A percentile compares a stretch with the other conserved stretches of the same genome.
These are phyloP conservation scores for Leccinum broughii DNA, from an alignment of 768 basidiomycete species.

Conservation along the genomic window DNA sequence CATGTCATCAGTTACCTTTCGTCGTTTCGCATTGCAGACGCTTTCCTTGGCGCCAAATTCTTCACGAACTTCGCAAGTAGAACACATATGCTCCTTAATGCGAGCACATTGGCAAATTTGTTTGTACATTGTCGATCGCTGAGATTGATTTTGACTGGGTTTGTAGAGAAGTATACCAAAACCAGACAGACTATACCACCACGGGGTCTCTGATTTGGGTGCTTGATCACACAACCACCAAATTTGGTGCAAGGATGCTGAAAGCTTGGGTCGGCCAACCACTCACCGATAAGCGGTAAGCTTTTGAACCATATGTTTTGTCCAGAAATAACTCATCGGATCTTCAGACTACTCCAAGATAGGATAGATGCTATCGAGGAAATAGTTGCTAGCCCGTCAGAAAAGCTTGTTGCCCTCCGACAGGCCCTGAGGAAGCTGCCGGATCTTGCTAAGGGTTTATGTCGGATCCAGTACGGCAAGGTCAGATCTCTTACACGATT, in stretches of 20 bases:
- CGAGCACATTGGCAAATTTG: conserved; percentile 85
- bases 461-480: conserved; percentile 89
- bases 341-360: conserved; percentile 64
- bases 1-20: conserved; percentile 70
- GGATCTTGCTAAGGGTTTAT: conserved; percentile 84
- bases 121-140: conserved; percentile 28
- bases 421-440: conserved; percentile 73
- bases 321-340: conserved; percentile 1
- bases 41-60: conserved; percentile 73
- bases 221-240: conserved; percentile 83
- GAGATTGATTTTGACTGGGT: not conserved
- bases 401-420: conserved; percentile 65
- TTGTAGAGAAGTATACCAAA: conserved; percentile 81
- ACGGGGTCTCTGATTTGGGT: conserved; percentile 83
- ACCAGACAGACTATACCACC: conserved; percentile 76
- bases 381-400: conserved; percentile 61
- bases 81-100: conserved; percentile 84
- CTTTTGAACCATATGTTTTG: conserved; percentile 10
- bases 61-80: conserved; percentile 77
- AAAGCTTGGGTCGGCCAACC: conserved; percentile 87
- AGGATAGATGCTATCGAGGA: conserved; percentile 87
- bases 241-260: conserved; percentile 83
- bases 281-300: conserved; percentile 67
- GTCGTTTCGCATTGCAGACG: conserved; percentile 75
- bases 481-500: conserved; percentile 39